phyloP scores from a whole-genome alignment of 2,329 filamentous ascomycete genomes.

The Alternaria rosae region DNA sequence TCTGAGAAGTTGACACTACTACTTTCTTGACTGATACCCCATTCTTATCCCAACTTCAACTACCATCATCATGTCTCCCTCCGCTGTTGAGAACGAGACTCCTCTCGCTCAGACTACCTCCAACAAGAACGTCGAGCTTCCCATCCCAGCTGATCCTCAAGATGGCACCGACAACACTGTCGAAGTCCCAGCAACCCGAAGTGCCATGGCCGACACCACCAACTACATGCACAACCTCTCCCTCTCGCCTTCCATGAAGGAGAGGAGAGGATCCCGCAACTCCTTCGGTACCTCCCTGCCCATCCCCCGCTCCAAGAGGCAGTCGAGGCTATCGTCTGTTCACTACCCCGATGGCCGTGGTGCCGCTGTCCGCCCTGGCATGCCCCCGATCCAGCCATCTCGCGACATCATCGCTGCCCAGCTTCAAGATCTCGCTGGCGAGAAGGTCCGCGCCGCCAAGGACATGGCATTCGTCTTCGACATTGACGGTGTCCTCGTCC shows the following conservation, averaged over 20 bases:
- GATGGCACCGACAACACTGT: slow-evolving; percentile 58
- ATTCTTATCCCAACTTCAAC: slow-evolving; percentile 4
- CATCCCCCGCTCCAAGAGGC: slow-evolving; percentile 74
- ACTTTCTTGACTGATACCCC: slow-evolving; percentile 10
- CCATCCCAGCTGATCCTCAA: slow-evolving; percentile 42
- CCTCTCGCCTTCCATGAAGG: slow-evolving; percentile 70
- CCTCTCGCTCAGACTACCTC: slow-evolving; percentile 34
- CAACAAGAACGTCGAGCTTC: slow-evolving; percentile 40
- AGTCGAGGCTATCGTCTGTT: slow-evolving; percentile 71
- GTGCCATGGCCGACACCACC: slow-evolving; percentile 71
- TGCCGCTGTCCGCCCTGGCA: slow-evolving; percentile 61
- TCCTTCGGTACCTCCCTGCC: slow-evolving; percentile 77
- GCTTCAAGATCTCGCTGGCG: slow-evolving; percentile 70
- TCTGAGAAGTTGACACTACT: slow-evolving; percentile 11
- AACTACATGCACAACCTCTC: slow-evolving; percentile 78
- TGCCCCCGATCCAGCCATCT: slow-evolving; percentile 66
- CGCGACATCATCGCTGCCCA: slow-evolving; percentile 74
- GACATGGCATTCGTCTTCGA: slow-evolving; percentile 86
- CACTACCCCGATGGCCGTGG: slow-evolving; percentile 57
- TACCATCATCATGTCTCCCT: slow-evolving; percentile 51
- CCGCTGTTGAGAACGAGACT: slow-evolving; percentile 64
- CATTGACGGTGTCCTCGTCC: slow-evolving; percentile 77
- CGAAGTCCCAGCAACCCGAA: slow-evolving; percentile 74
- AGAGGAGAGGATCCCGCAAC: slow-evolving; percentile 74
- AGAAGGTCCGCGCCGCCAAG: slow-evolving; percentile 74